phyloP scores from a whole-genome alignment of 805 yeast species.

The Debaryomyces castellii region DNA sequence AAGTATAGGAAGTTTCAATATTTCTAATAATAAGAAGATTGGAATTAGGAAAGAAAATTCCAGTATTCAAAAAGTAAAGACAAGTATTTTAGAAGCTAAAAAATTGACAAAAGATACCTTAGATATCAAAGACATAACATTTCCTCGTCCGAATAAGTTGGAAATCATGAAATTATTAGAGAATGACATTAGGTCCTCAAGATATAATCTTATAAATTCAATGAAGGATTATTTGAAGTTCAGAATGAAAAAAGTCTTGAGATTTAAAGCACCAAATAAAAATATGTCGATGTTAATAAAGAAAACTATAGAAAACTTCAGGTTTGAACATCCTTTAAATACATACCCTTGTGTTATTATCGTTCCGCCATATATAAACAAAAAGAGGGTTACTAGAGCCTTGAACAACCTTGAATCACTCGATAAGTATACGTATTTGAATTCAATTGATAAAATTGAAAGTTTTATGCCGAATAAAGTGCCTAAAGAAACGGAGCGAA shows the following conservation, averaged over 20 bases:
- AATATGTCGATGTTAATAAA: not conserved
- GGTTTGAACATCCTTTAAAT: slow-evolving; percentile 6
- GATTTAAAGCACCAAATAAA: not conserved
- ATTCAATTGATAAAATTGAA: not conserved
- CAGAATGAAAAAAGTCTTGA: not conserved
- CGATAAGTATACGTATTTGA: not conserved
- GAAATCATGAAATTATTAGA: slow-evolving; percentile 8
- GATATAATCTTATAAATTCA: slow-evolving; percentile 12
- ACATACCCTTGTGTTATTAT: slow-evolving; percentile 11
- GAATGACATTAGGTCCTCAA: slow-evolving; percentile 8
- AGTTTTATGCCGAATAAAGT: not conserved
- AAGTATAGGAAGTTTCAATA: slow-evolving; percentile 5
- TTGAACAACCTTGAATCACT: slow-evolving; percentile 1
- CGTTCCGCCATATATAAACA: slow-evolving; percentile 14
- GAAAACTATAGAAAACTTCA: slow-evolving; percentile 4
- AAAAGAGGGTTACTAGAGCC: not conserved
- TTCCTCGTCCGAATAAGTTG: slow-evolving; percentile 6
- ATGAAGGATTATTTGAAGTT: slow-evolving; percentile 13
- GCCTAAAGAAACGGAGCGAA: not conserved
- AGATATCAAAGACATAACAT: slow-evolving; percentile 5
- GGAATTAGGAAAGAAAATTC: not conserved
- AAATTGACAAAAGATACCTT: not conserved
- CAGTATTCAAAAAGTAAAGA: not conserved
- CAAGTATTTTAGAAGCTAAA: slow-evolving; percentile 1
- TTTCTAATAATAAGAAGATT: not conserved